Conservation (phyloP, 805 yeast species). For the Saccharomycopsis javanensis region DNA sequence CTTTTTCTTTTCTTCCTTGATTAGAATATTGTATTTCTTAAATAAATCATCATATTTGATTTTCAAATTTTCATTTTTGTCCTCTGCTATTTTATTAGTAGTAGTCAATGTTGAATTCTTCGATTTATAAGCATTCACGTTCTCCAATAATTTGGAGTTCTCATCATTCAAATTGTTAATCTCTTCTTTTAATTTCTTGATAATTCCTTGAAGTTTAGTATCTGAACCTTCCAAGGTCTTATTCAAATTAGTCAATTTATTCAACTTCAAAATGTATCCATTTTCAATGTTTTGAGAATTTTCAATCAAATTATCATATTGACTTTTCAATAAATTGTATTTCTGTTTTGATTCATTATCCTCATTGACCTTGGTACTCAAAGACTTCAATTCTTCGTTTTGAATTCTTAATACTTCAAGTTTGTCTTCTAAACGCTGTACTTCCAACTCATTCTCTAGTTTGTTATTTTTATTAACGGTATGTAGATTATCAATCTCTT, state of each 20-base stretch:
- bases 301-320: slow-evolving; percentile 65
- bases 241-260: slow-evolving; percentile 36
- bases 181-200: slow-evolving; percentile 14
- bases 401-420: slow-evolving; percentile 59
- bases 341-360: not conserved
- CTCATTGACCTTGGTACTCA: slow-evolving; percentile 1
- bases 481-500: slow-evolving; percentile 24
- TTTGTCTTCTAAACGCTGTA: slow-evolving; percentile 52
- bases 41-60: slow-evolving; percentile 19
- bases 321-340: slow-evolving; percentile 40
- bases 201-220: slow-evolving; percentile 17
- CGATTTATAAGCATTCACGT: not conserved
- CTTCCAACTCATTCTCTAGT: slow-evolving; percentile 34
- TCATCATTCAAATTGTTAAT: slow-evolving; percentile 13
- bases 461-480: slow-evolving; percentile 23
- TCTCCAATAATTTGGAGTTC: slow-evolving; percentile 6
- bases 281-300: slow-evolving; percentile 80
- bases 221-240: slow-evolving; percentile 30
- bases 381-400: slow-evolving; percentile 36
- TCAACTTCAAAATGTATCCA: slow-evolving; percentile 40
- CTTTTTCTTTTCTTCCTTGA: slow-evolving; percentile 5
- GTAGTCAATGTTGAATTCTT: slow-evolving; percentile 4
- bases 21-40: slow-evolving; percentile 2
- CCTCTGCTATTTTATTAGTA: slow-evolving; percentile 6
- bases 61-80: slow-evolving; percentile 9